Conservation (phyloP, 2,329 filamentous ascomycete species). For the Colletotrichum sp. region DNA sequence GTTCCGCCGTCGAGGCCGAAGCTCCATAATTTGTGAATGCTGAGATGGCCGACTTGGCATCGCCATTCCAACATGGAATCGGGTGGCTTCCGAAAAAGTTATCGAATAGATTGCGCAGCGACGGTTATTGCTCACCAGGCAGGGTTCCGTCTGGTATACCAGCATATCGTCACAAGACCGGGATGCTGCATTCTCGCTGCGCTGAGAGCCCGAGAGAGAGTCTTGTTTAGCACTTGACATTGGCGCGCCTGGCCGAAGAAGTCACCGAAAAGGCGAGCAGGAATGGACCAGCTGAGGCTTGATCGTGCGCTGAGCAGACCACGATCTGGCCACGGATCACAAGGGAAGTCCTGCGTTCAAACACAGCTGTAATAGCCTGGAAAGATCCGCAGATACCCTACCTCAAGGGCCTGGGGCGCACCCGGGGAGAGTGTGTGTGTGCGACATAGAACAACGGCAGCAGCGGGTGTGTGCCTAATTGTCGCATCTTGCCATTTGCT, state of each 20-base stretch:
- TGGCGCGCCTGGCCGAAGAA: neutral
- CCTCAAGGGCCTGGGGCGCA: neutral
- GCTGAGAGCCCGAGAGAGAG: neutral
- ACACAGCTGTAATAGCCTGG: neutral
- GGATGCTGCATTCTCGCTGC: neutral
- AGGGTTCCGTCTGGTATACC: neutral
- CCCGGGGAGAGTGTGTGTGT: neutral
- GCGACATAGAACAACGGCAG: neutral
- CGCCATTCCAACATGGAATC: neutral
- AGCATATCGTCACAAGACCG: neutral
- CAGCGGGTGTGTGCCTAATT: neutral
- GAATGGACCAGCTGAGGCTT: neutral
- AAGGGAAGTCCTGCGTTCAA: neutral
- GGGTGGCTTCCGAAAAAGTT: neutral
- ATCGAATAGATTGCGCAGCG: neutral
- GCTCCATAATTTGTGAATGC: neutral
- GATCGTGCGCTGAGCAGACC: neutral
- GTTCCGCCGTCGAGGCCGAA: constrained; percentile 8
- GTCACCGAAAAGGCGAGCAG: neutral
- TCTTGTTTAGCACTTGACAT: neutral
- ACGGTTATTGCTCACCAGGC: neutral
- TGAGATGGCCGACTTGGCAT: neutral
- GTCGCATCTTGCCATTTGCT: neutral
- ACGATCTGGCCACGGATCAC: neutral
- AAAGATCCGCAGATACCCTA: neutral